phyloP scores from a whole-genome alignment of 192 early-diverging fungal genomes.

The Rhizoclosmatium globosum region DNA sequence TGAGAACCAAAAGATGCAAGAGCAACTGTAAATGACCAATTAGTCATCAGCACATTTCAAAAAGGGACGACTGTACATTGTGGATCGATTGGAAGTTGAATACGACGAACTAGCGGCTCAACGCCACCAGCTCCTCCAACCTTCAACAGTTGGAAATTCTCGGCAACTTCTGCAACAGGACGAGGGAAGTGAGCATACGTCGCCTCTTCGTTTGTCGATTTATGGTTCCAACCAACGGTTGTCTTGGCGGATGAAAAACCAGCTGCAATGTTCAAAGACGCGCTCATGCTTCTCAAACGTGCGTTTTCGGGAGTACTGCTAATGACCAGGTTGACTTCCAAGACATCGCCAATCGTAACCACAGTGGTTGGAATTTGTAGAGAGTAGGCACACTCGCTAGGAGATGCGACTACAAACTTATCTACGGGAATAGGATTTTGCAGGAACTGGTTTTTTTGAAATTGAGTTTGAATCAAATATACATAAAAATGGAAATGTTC shows the following conservation, averaged over 20 bases:
- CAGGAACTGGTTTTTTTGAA: too few relatives aligned
- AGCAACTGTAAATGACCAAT: background rate
- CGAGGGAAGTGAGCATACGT: slow-evolving; percentile 9
- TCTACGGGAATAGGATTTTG: too few relatives aligned
- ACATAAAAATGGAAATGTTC: too few relatives aligned
- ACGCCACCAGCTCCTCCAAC: background rate
- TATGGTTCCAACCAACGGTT: background rate
- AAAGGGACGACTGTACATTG: background rate
- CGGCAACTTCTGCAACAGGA: background rate
- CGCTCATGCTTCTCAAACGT: background rate
- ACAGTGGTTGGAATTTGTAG: background rate
- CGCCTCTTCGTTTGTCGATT: background rate
- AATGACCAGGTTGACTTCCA: background rate
- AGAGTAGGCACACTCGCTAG: too few relatives aligned
- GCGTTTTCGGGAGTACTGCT: background rate
- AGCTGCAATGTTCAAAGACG: slow-evolving; percentile 16
- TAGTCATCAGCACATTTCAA: too few relatives aligned
- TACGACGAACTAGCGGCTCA: background rate
- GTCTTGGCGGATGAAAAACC: background rate
- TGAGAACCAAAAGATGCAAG: background rate
- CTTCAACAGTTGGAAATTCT: background rate
- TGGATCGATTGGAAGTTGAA: slow-evolving; percentile 16
- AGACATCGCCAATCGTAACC: background rate
- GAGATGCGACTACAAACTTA: too few relatives aligned
- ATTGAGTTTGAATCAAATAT: too few relatives aligned